Evolutionary conservation across 2,329 filamentous ascomycete genomes (phyloP), one percentile per base, ranked within the genome.

Genomic region (Colletotrichum spaethianum): DNA sequence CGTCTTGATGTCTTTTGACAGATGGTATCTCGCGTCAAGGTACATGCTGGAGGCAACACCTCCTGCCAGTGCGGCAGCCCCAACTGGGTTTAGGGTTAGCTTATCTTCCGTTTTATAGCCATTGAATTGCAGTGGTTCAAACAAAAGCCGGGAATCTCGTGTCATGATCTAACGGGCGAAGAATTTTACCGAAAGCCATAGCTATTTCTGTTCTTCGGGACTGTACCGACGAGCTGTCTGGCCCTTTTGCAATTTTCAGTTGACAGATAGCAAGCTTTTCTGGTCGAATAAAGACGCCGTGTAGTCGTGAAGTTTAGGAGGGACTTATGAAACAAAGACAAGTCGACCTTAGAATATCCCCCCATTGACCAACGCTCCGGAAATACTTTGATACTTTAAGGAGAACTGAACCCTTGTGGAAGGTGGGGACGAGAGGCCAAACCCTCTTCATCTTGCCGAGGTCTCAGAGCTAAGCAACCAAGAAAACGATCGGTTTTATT

Each of bases 1-100:
- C 8, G 76, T 76, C 0, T 78, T 75, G 20, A 92, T 74, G 78
- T 95, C 93, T 76, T 93, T 89, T 52, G 82, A 79, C 61, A 95
- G 78, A 78, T 93, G 89, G 76, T 88, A 91, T 82, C 93, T 94
- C 65, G 90, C 93, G 77, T 95, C 89, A 55, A 93, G 82, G 75
- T 94, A 93, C 69, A 72, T 63, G 14, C 46, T 46, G 2, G 50
- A 60, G 46, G 65, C 69, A 14, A 63, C 38, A 65, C 69, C 38
- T 16, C 69, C 69, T 11, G 88, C 87, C 33, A 83, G 76, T 55
- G 79, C 80, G 5, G 82, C 81, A 12, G 82, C 76, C 1, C 82
- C 78, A 60, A 79, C 81, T 79, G 77, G n/a, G n/a, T n/a, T 73
- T 68, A n/a, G 33, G 18, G 48, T 63, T 2, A 63, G 61, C 36